Conservation (phyloP, 305 asterid species). For the Rubia balearica region DNA sequence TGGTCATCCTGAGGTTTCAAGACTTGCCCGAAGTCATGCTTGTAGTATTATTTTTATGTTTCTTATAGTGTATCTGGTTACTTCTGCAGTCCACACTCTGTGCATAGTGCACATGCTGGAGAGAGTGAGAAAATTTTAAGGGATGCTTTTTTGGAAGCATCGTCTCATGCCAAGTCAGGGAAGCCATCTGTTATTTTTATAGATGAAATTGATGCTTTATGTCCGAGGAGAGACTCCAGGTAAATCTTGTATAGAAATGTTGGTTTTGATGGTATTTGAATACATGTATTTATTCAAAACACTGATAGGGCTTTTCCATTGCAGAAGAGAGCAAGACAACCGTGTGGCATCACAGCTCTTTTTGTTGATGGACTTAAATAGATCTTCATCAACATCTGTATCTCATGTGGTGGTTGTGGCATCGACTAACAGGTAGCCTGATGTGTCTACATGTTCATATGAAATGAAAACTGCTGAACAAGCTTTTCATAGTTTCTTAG, state of each 20-base stretch:
- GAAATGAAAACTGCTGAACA: neutral
- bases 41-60: slow-evolving; percentile 1
- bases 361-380: slow-evolving; percentile 77
- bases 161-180: slow-evolving; percentile 54
- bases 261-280: neutral
- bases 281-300: neutral
- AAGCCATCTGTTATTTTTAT: slow-evolving; percentile 84
- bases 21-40: neutral
- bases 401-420: slow-evolving; percentile 83
- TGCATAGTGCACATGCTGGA: slow-evolving; percentile 74
- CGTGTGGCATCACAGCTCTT: slow-evolving; percentile 82
- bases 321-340: slow-evolving; percentile 78
- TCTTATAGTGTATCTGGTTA: slow-evolving; percentile 17
- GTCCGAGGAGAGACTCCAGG: slow-evolving; percentile 92
- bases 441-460: neutral
- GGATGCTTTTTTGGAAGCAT: slow-evolving; percentile 80
- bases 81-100: slow-evolving; percentile 67
- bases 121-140: slow-evolving; percentile 84
- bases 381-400: slow-evolving; percentile 33
- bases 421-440: slow-evolving; percentile 72
- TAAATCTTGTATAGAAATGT: slow-evolving; percentile 11
- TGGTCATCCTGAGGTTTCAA: neutral
- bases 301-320: slow-evolving; percentile 17
- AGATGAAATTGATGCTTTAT: slow-evolving; percentile 95
- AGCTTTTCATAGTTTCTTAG: neutral